phyloP scores from a whole-genome alignment of 805 yeast species.

The Candida jianshihensis region DNA sequence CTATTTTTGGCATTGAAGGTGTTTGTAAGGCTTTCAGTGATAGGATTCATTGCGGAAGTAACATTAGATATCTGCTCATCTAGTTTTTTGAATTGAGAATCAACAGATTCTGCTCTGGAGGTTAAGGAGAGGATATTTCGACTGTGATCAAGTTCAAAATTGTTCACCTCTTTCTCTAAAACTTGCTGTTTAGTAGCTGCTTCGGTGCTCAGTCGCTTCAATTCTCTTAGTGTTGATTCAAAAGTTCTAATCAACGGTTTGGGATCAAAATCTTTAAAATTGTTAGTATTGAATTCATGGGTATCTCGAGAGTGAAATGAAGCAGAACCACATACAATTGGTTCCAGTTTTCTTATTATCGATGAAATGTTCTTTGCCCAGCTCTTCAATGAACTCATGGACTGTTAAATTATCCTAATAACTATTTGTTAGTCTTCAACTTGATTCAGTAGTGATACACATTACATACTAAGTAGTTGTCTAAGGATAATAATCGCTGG shows the following conservation, averaged over 20 bases:
- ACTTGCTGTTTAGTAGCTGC: constrained; percentile 42
- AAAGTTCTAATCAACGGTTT: constrained; percentile 92
- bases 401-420: constrained; percentile 56
- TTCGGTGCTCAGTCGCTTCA: constrained; percentile 53
- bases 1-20: constrained; percentile 69
- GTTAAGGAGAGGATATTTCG: constrained; percentile 54
- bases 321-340: constrained; percentile 21
- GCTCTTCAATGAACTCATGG: constrained; percentile 72
- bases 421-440: neutral
- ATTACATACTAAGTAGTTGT: constrained; percentile 42
- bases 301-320: no score
- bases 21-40: constrained; percentile 60
- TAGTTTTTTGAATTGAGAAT: constrained; percentile 40
- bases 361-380: constrained; percentile 59
- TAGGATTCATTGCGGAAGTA: constrained; percentile 53
- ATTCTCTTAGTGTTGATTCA: constrained; percentile 73
- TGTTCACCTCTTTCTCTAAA: constrained; percentile 51
- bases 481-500: constrained; percentile 46
- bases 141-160: constrained; percentile 61
- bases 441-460: neutral
- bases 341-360: constrained; percentile 44
- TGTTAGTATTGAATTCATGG: constrained; percentile 3
- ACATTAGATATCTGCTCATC: constrained; percentile 51
- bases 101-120: constrained; percentile 38
- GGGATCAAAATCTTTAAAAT: constrained; percentile 51